These are phyloP conservation scores for Blastosporella zonata DNA, from an alignment of 1,284 basidiomycete species.

Conservation along the genomic window DNA sequence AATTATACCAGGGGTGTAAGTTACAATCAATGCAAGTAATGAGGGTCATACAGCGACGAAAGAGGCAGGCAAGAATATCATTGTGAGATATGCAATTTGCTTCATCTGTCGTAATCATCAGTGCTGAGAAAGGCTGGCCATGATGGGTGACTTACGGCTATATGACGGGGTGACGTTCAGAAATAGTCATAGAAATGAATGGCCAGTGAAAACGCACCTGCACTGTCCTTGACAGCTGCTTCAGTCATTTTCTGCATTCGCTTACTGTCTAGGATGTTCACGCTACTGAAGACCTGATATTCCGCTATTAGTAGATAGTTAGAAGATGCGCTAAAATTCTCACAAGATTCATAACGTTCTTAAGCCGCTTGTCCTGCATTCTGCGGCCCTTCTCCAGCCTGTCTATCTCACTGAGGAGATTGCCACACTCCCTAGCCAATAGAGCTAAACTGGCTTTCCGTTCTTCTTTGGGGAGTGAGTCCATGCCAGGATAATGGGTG, in stretches of 20 bases:
- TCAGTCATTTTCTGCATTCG: conserved; percentile 37
- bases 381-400: conserved; percentile 35
- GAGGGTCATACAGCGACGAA: conserved; percentile 41
- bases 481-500: conserved; percentile 39
- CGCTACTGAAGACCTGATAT: conserved; percentile 40
- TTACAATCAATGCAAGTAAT: neutral
- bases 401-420: conserved; percentile 39
- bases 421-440: conserved; percentile 24
- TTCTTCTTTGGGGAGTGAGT: conserved; percentile 19
- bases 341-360: conserved; percentile 49
- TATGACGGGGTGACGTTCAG: neutral
- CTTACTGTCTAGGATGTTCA: conserved; percentile 43
- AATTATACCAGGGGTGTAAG: neutral
- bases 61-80: conserved; percentile 50
- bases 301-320: neutral
- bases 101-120: conserved; percentile 37
- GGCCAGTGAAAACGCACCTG: conserved; percentile 20
- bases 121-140: neutral
- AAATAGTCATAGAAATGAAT: neutral
- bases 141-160: conserved; percentile 20
- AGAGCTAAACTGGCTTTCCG: conserved; percentile 21
- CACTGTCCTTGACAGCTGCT: conserved; percentile 37
- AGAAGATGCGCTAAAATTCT: conserved; percentile 11
- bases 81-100: conserved; percentile 47
- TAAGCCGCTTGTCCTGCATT: conserved; percentile 43